Evolutionary conservation across 495 filamentous ascomycete genomes (phyloP).

Genomic region (Xylaria intraflava): DNA sequence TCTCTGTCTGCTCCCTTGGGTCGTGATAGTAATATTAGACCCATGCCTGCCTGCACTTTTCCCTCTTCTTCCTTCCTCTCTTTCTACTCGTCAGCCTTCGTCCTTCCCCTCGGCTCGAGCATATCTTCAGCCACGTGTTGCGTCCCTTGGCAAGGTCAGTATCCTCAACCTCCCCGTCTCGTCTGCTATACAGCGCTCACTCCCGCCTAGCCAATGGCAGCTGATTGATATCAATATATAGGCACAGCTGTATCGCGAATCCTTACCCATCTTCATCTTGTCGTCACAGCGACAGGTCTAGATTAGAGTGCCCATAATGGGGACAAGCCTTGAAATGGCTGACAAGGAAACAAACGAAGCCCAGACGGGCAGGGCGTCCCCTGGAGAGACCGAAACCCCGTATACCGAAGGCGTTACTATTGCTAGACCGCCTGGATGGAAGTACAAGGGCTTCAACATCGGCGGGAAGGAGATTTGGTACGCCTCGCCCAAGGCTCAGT

Average conservation of each 20-base stretch:
- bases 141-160: constrained; percentile 7
- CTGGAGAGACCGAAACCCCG: neutral
- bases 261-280: neutral
- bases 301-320: neutral
- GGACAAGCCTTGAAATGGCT: constrained; percentile 1
- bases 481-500: constrained; percentile 68
- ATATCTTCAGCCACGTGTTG: neutral
- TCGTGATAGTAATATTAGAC: constrained; percentile 2
- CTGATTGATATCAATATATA: neutral
- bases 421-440: constrained; percentile 50
- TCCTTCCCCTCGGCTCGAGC: constrained; percentile 2
- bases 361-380: neutral
- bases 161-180: neutral
- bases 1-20: neutral
- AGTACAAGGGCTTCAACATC: constrained; percentile 55
- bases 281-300: neutral
- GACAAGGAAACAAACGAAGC: constrained; percentile 5
- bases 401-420: constrained; percentile 9
- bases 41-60: constrained; percentile 4
- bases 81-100: neutral
- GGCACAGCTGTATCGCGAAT: neutral
- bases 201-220: too few species aligned
- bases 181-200: too few species aligned
- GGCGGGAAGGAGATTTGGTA: constrained; percentile 56
- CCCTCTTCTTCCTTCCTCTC: neutral